A percentile compares a stretch with the other conserved stretches of the same genome.
Conservation (phyloP, 2,329 filamentous ascomycete species). For the Trichoderma sp. region DNA sequence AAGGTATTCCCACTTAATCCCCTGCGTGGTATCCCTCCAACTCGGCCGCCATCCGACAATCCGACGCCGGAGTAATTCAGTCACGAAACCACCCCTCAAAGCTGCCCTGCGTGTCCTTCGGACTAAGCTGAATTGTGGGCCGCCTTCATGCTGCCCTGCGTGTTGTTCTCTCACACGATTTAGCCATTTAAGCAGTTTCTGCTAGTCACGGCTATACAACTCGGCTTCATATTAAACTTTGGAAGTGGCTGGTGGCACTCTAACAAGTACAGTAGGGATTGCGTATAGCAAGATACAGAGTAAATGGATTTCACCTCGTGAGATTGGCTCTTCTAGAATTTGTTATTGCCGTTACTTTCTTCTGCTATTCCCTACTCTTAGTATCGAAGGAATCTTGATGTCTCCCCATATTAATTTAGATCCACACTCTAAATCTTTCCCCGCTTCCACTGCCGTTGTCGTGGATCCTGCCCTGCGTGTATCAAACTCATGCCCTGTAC, state of each 20-base stretch:
- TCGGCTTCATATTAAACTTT: not conserved
- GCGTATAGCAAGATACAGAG: not conserved
- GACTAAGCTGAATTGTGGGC: not conserved
- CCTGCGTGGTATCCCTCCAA: not conserved
- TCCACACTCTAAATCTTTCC: not conserved
- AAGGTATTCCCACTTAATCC: not conserved
- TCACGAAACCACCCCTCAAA: not conserved
- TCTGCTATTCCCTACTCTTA: not conserved
- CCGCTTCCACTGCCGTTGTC: not conserved
- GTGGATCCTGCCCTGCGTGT: slow-evolving; percentile 30
- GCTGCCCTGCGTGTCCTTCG: slow-evolving; percentile 6
- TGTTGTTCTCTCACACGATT: not conserved
- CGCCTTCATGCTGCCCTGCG: not conserved
- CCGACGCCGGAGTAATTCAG: not conserved
- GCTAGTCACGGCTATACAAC: not conserved
- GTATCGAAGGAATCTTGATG: not conserved
- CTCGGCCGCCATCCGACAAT: not conserved
- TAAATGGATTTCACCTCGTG: not conserved
- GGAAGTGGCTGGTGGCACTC: not conserved
- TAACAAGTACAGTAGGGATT: not conserved
- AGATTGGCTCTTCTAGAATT: not conserved
- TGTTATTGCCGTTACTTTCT: not conserved
- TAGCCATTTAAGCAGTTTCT: slow-evolving; percentile 1
- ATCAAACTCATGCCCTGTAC: slow-evolving; percentile 6
- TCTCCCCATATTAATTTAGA: not conserved